Evolutionary conservation across 1,284 basidiomycete species (phyloP).

Genomic region (Flammula alnicola): DNA sequence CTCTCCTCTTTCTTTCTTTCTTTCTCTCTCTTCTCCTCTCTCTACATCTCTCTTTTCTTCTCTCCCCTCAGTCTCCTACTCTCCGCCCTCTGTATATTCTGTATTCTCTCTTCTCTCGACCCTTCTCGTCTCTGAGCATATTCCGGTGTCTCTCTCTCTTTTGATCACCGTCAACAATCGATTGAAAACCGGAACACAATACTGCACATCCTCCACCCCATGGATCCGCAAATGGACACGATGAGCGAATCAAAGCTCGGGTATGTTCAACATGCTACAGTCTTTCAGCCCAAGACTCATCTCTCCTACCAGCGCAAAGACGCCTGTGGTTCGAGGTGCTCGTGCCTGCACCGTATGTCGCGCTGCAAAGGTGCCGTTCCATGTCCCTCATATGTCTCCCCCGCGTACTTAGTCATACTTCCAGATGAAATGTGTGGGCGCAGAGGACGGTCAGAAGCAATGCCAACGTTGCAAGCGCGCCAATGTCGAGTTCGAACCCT

Average conservation of each 20-base stretch:
- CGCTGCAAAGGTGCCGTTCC: constrained; percentile 67
- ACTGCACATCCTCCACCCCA: constrained; percentile 24
- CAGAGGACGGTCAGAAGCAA: constrained; percentile 75
- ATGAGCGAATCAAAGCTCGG: constrained; percentile 37
- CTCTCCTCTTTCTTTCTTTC: too few relatives aligned
- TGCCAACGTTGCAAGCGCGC: constrained; percentile 82
- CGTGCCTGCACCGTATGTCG: constrained; percentile 83
- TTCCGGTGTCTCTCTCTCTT: constrained; percentile 29
- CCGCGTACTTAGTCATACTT: constrained; percentile 23
- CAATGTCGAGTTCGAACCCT: constrained; percentile 61
- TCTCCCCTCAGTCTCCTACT: too few relatives aligned
- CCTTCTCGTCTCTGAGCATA: constrained; percentile 20
- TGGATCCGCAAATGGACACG: constrained; percentile 42
- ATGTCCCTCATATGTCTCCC: constrained; percentile 15
- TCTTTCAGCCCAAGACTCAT: constrained; percentile 16
- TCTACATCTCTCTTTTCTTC: too few relatives aligned
- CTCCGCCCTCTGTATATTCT: too few relatives aligned
- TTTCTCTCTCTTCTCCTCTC: too few relatives aligned
- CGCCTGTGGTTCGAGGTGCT: constrained; percentile 71
- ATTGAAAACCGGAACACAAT: constrained; percentile 38
- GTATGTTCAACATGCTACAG: constrained; percentile 26
- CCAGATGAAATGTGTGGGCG: constrained; percentile 87
- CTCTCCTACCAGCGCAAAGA: constrained; percentile 38
- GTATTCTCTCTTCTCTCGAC: too few relatives aligned
- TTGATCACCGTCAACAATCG: constrained; percentile 44